Percentiles rank a stretch among this genome's conserved stretches.
Conservation (phyloP, 441 rosid genomes). For the Populus hybrid region DNA sequence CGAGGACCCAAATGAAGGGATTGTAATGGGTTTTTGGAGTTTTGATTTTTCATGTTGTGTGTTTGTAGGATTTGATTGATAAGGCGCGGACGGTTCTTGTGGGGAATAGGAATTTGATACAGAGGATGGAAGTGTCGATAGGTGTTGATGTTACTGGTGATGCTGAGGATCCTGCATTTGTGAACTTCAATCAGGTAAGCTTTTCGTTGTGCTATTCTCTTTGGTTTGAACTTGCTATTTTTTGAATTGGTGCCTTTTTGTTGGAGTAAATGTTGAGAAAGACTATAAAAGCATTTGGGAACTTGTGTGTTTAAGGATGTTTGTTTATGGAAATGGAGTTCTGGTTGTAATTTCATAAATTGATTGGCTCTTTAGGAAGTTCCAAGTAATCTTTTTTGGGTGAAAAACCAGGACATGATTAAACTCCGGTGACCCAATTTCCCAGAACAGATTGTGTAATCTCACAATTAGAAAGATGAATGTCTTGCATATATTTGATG, state of each 20-base stretch:
- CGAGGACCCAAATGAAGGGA: neutral
- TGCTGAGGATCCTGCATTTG: conserved; percentile 56
- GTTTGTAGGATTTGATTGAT: conserved; percentile 78
- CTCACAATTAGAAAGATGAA: neutral
- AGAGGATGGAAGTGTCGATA: conserved; percentile 57
- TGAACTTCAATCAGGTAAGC: conserved; percentile 71
- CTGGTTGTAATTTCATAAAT: neutral
- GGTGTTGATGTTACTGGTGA: conserved; percentile 39
- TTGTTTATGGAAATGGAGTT: neutral
- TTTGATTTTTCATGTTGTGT: neutral
- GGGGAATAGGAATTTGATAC: conserved; percentile 60
- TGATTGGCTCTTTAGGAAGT: neutral
- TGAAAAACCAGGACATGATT: neutral
- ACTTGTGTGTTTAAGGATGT: neutral
- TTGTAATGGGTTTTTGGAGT: neutral
- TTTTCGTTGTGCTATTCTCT: neutral
- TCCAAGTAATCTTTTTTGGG: neutral
- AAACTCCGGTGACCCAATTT: neutral
- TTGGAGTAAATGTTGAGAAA: neutral
- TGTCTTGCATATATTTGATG: neutral
- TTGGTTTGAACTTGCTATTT: neutral
- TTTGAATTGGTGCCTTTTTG: neutral
- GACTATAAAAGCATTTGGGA: neutral
- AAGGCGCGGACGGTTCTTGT: conserved; percentile 67
- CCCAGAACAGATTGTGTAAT: neutral